Base-by-base conservation (phyloP, 75 land plant species). In the Sequoiadendron giganteum region DNA sequence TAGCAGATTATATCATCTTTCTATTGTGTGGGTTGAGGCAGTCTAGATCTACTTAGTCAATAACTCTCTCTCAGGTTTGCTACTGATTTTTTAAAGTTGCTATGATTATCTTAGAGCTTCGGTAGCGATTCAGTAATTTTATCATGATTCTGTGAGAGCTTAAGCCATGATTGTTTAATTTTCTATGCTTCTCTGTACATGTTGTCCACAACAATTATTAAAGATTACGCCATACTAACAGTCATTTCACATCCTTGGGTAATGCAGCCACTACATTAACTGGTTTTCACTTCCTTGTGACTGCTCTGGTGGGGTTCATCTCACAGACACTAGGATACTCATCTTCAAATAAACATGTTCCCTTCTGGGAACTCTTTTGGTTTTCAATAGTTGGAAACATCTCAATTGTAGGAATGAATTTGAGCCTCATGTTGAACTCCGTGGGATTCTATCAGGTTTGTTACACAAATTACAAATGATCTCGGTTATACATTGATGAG, bases 371-470 rank as follows among this genome's bases (percentile, higher is more conserved):
- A 52, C 55, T 52, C 55, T 52, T 52, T 52, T 13, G 55, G 55
- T 52, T 52, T 52, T 52, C 55, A 0, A 52, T 52, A 13, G 14
- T 52, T 52, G 55, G 55, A 52, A 52, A 52, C 55, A 52, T 52
- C 2, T 52, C 55, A 52, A 52, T 52, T 13, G 55, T 52, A 52
- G 55, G 55, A 52, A 52, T 52, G 55, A 52, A 52, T 52, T 13
- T 52, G 55, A 96, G 98, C 82, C 95, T 96, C 43, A 95, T 95
- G 97, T 92, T 94, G 36, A 96, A 96, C 87, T 96, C 98, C 15
- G 98, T 96, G 15, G 97, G 98, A 52, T 96, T 96, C 77, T 96
- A 96, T 85, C 98, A 96, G 93, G 98, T 96, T 19, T 2, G 43
- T 36, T 14, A 18, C 36, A 11, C 30, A 54, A 83, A 49, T 4